Evolutionary conservation across 2,329 filamentous ascomycete species (phyloP).

Genomic region (Aspergillus phoenicis): DNA sequence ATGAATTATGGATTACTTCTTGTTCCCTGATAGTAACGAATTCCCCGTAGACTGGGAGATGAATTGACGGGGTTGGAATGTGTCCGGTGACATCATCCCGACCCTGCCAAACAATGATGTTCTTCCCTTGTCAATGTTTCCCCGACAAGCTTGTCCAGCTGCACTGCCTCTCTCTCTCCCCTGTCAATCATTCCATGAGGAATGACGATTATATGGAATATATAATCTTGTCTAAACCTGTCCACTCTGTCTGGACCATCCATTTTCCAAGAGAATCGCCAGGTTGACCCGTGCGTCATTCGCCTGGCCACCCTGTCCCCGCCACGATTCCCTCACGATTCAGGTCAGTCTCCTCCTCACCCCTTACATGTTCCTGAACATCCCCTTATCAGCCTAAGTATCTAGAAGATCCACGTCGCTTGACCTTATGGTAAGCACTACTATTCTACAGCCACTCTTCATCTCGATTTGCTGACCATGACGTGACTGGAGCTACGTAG

Average conservation of each 20-base stretch:
- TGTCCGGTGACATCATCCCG: background rate
- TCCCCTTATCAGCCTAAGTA: too few species aligned
- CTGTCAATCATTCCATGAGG: background rate
- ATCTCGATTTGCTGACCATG: conserved; percentile 12
- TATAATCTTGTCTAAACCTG: background rate
- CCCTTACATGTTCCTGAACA: background rate
- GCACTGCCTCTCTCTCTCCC: background rate
- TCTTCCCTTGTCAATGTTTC: background rate
- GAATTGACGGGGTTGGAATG: too few species aligned
- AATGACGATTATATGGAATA: background rate
- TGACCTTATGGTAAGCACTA: background rate
- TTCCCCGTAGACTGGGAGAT: too few species aligned
- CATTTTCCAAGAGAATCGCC: background rate
- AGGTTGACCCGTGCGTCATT: conserved; percentile 1
- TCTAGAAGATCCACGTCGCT: background rate
- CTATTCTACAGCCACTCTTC: too few species aligned
- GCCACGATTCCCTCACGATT: background rate
- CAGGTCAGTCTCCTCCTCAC: background rate
- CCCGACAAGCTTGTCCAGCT: background rate
- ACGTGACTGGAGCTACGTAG: conserved; percentile 40
- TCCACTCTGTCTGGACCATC: background rate
- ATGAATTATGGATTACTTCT: too few species aligned
- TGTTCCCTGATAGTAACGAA: too few species aligned
- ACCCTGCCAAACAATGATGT: background rate
- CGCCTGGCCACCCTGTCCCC: background rate